phyloP scores from a whole-genome alignment of 805 yeast species.

The Cyberlindnera petersonii region DNA sequence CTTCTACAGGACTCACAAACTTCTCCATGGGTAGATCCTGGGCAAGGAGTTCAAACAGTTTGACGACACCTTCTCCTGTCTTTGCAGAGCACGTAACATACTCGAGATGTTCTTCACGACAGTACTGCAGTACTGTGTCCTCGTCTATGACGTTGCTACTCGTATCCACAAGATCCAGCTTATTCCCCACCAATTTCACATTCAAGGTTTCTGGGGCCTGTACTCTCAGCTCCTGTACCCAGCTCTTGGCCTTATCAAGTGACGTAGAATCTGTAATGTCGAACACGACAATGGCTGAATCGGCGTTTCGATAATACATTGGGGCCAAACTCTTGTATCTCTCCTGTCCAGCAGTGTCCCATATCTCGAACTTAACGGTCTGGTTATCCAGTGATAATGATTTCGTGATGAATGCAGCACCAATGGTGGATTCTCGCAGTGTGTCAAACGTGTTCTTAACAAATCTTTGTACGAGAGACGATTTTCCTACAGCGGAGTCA shows the following conservation, averaged over 20 bases:
- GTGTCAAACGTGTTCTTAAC: conserved; percentile 71
- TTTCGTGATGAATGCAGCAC: conserved; percentile 97
- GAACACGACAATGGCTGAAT: conserved; percentile 83
- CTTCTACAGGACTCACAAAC: conserved; percentile 6
- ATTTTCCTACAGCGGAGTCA: conserved; percentile 83
- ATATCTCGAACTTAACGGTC: conserved; percentile 45
- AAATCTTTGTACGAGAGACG: conserved; percentile 79
- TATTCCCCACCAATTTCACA: conserved; percentile 86
- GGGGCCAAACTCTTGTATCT: conserved; percentile 80
- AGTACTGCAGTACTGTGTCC: conserved; percentile 8
- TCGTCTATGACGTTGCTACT: conserved; percentile 24
- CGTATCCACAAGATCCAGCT: conserved; percentile 51
- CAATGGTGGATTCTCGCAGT: conserved; percentile 86
- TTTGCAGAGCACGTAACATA: conserved; percentile 45
- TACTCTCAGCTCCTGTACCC: conserved; percentile 89
- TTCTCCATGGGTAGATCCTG: conserved; percentile 41
- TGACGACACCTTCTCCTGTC: conserved; percentile 56
- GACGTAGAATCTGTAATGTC: conserved; percentile 73
- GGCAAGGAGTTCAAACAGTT: conserved; percentile 41
- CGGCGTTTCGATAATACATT: conserved; percentile 76
- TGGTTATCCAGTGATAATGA: conserved; percentile 47
- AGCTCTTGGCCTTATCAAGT: conserved; percentile 72
- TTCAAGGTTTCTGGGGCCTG: conserved; percentile 74
- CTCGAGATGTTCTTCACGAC: conserved; percentile 26
- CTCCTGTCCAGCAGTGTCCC: conserved; percentile 96